Percentiles rank a stretch among this genome's conserved stretches.
Evolutionary conservation across 345 rosid species (phyloP).

Genomic region (Eucalyptus brandiana): DNA sequence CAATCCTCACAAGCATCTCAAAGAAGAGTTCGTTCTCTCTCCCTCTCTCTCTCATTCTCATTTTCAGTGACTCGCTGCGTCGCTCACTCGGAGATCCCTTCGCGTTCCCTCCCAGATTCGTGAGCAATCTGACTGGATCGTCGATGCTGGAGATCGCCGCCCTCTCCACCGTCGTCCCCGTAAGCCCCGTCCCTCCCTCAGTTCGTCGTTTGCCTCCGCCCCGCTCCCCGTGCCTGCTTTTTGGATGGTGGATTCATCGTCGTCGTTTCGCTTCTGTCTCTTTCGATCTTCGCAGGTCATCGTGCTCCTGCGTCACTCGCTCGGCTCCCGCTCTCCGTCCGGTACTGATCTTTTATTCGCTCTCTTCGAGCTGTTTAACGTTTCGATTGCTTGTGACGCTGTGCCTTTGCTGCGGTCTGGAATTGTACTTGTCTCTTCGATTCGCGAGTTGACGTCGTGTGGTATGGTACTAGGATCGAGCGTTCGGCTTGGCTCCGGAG

Average conservation of each 20-base stretch:
- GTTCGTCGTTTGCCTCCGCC: not conserved
- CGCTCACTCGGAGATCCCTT: not conserved
- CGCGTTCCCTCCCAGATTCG: slow-evolving; percentile 30
- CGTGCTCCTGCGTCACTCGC: slow-evolving; percentile 39
- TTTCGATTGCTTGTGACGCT: not conserved
- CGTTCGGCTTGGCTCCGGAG: not conserved
- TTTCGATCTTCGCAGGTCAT: slow-evolving; percentile 28
- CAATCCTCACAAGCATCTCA: slow-evolving; percentile 71
- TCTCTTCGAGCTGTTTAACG: not conserved
- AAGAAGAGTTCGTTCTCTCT: slow-evolving; percentile 43
- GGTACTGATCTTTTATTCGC: slow-evolving; percentile 5
- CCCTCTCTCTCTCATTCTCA: not conserved
- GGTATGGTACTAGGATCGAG: not conserved
- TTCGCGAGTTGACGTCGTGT: not conserved
- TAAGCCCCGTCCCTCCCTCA: not conserved
- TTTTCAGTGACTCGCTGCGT: not conserved
- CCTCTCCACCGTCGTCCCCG: slow-evolving; percentile 52
- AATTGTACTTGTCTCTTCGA: not conserved
- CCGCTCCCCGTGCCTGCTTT: not conserved
- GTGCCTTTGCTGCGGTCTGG: not conserved
- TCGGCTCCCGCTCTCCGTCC: slow-evolving; percentile 4
- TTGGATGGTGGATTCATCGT: not conserved
- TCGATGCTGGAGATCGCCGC: slow-evolving; percentile 60
- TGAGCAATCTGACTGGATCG: slow-evolving; percentile 77
- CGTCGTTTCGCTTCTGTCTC: not conserved